Evolutionary conservation across 2,329 filamentous ascomycete species (phyloP), one percentile per base, ranked within the genome.

Genomic region (Alternaria incomplexa): DNA sequence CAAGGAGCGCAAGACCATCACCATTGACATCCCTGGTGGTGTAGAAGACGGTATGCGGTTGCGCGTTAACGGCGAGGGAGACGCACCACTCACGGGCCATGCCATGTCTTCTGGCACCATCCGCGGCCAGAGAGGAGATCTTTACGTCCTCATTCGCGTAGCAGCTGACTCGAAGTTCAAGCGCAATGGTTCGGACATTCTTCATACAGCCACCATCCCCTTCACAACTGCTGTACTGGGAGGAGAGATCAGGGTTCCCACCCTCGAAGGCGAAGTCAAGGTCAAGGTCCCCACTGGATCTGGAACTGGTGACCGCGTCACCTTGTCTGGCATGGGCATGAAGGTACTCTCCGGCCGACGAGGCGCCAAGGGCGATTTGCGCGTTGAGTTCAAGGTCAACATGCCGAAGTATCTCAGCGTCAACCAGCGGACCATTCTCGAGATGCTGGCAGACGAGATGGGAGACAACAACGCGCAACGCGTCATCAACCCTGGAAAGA

Each of bases 401-500:
- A 97, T 98, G 93, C 96, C 96, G 48, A 98, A 97, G 82, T 97
- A 95, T 75, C 85, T 99, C 68, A 93, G 88, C 58, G 88, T 91
- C 48, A 98, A 97, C 82, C 94, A 99, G 83, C 88, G 96, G 57
- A 96, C 93, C 1, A 91, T 99, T 62, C 83, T 97, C 47, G 96
- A 99, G 83, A 95, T 98, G 88, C 88, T 99, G 68, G 96, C 96
- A 7, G 94, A 99, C 73, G 96, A 99, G 83, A 91, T 99, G 89
- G 90, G 88, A 43, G 96, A 99, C 81, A 93, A 94, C 84, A 93
- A 88, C 26, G 96, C 96, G 32, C 96, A 93, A 83, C 87, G 96
- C 48, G 88, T 97, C 60, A 98, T 99, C 93, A 95, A 96, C 75
- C 83, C 97, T 43, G 82, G 80, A 57, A 83, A 83, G 74, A 84